Conservation (phyloP, 73 alveolate species). For the Tetrahymena thermophila region DNA sequence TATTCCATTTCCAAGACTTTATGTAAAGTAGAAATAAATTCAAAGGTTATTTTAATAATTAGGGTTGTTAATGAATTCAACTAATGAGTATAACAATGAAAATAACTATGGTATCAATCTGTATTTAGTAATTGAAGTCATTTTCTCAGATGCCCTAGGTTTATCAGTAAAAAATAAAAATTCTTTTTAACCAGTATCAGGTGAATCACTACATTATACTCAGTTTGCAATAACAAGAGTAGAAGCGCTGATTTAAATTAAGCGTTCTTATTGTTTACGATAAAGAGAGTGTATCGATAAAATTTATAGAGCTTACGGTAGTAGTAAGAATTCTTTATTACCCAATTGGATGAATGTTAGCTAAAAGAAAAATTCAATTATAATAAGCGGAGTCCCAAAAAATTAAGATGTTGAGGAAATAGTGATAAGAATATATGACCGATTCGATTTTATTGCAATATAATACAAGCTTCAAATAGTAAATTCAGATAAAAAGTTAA, state of each 20-base stretch:
- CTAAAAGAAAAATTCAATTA: background rate
- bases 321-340: background rate
- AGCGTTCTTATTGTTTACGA: background rate
- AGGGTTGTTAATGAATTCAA: background rate
- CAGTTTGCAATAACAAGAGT: background rate
- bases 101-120: background rate
- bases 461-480: background rate
- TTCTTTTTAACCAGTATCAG: background rate
- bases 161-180: background rate
- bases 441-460: background rate
- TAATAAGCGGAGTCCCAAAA: background rate
- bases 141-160: background rate
- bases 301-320: background rate
- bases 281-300: background rate
- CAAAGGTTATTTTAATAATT: background rate
- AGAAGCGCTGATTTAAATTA: background rate
- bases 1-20: background rate
- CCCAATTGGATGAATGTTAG: background rate
- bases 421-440: background rate
- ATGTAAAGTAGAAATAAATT: background rate
- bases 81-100: background rate
- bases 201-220: background rate
- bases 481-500: background rate
- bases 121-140: background rate
- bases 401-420: background rate